Conservation (phyloP, 768 basidiomycete species). For the Suillus brevipes region DNA sequence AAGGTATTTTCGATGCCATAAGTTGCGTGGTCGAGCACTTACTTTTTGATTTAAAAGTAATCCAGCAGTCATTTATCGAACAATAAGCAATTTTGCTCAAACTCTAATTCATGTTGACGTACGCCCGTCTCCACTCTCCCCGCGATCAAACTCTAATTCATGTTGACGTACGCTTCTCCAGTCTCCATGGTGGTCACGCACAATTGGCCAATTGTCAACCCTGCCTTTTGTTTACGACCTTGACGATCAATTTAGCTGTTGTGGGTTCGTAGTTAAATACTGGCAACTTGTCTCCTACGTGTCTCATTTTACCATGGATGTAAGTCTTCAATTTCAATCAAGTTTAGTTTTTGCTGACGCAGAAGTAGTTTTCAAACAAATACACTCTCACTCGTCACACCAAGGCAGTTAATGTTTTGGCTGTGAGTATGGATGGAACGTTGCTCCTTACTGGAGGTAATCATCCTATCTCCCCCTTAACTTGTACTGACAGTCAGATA, state of each 20-base stretch:
- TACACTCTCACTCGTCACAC: too few species aligned
- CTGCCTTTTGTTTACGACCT: neutral
- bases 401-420: too few species aligned
- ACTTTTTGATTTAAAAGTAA: neutral
- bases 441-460: neutral
- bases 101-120: too few species aligned
- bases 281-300: too few species aligned
- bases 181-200: neutral
- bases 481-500: neutral
- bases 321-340: neutral
- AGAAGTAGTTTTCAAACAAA: too few species aligned
- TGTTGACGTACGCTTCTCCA: neutral
- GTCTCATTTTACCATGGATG: too few species aligned
- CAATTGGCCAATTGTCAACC: neutral
- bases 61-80: too few species aligned
- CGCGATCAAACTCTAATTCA: slow-evolving; percentile 1
- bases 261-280: too few species aligned
- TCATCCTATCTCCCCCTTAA: neutral
- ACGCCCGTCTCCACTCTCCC: too few species aligned
- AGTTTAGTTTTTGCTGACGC: neutral
- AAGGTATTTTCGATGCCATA: neutral
- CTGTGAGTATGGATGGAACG: too few species aligned
- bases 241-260: too few species aligned
- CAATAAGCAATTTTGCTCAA: too few species aligned
- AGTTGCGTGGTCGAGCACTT: neutral